Percentiles rank a stretch among this genome's conserved stretches.
These are phyloP conservation scores for Chlorophyllum brunneum DNA, from an alignment of 768 basidiomycete species.

Conservation along the genomic window DNA sequence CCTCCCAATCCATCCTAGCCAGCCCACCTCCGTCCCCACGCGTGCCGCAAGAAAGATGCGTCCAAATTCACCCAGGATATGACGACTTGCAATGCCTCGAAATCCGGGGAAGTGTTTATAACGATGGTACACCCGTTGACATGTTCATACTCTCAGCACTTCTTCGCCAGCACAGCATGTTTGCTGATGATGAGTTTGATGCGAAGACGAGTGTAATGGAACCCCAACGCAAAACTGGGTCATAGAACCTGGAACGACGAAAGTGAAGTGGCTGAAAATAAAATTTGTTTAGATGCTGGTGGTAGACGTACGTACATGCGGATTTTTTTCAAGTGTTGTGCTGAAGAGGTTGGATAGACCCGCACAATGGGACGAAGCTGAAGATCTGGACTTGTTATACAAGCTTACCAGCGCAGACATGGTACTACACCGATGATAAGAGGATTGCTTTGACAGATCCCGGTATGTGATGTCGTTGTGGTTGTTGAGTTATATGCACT, in stretches of 20 bases:
- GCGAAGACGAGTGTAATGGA: constrained; percentile 27
- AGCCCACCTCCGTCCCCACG: too few relatives aligned
- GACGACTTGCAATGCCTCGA: constrained; percentile 27
- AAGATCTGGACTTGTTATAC: constrained; percentile 23
- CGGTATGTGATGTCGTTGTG: constrained; percentile 15
- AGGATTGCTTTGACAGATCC: constrained; percentile 18
- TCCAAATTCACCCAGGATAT: constrained; percentile 24
- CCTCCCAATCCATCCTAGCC: too few relatives aligned
- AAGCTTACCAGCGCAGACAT: constrained; percentile 20
- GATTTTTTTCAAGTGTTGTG: not conserved
- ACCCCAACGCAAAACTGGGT: constrained; percentile 25
- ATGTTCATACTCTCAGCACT: too few relatives aligned
- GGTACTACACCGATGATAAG: constrained; percentile 25
- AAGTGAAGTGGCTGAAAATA: constrained; percentile 20
- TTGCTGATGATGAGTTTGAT: not conserved
- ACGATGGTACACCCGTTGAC: constrained; percentile 27
- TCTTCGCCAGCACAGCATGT: not conserved
- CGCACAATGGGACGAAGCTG: constrained; percentile 19
- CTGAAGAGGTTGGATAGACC: constrained; percentile 14
- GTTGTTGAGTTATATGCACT: not conserved
- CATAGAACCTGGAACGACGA: constrained; percentile 20
- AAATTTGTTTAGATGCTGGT: constrained; percentile 27
- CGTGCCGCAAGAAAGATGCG: not conserved
- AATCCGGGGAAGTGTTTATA: constrained; percentile 20
- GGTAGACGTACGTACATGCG: constrained; percentile 16